Evolutionary conservation across 768 basidiomycete genomes (phyloP).

Genomic region (Filobasidium floriforme): DNA sequence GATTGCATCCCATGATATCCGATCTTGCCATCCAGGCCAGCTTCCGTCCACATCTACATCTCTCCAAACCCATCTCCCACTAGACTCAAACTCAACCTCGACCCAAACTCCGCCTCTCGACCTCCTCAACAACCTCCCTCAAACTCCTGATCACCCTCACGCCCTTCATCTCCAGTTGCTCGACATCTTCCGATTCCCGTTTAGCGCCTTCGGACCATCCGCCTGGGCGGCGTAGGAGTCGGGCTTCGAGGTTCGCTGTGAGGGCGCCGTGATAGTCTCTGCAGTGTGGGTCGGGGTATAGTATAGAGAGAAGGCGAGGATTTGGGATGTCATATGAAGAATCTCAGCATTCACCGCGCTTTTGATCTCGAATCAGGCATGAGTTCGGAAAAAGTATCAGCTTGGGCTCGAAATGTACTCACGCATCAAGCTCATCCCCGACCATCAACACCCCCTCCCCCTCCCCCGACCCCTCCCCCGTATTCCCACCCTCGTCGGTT

Average conservation of each 20-base stretch:
- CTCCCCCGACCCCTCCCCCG: too few relatives aligned
- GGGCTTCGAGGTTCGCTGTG: constrained; percentile 30
- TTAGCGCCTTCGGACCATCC: constrained; percentile 40
- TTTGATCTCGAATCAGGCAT: background rate
- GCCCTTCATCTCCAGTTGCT: constrained; percentile 14
- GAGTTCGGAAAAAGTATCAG: background rate
- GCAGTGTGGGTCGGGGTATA: background rate
- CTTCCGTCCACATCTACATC: too few relatives aligned
- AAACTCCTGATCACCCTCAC: constrained; percentile 27
- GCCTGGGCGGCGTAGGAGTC: constrained; percentile 35
- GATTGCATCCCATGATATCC: too few relatives aligned
- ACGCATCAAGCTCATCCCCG: constrained; percentile 43
- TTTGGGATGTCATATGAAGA: too few relatives aligned
- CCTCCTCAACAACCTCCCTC: constrained; percentile 32
- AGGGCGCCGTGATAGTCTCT: constrained; percentile 39
- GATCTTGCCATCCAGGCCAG: too few relatives aligned
- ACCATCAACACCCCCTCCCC: constrained; percentile 38
- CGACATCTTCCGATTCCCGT: constrained; percentile 25
- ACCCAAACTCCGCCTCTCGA: background rate
- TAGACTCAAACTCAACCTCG: too few relatives aligned
- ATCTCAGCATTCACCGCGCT: background rate
- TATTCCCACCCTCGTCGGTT: too few relatives aligned
- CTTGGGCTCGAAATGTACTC: constrained; percentile 20
- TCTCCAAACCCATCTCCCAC: too few relatives aligned
- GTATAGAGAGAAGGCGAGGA: too few relatives aligned